phyloP scores from a whole-genome alignment of 305 asterid species.

The Fraxinus platypoda region DNA sequence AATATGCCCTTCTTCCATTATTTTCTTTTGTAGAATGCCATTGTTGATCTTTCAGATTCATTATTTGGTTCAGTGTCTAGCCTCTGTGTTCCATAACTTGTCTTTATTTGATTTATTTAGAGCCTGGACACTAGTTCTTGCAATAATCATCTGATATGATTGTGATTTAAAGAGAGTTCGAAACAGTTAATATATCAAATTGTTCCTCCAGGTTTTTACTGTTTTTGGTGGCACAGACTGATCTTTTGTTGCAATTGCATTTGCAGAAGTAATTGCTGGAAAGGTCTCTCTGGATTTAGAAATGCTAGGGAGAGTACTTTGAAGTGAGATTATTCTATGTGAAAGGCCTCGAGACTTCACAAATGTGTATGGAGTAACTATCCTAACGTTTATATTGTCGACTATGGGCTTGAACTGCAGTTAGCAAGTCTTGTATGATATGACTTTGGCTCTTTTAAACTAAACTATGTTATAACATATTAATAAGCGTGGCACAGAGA shows the following conservation, averaged over 20 bases:
- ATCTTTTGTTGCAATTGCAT: not conserved
- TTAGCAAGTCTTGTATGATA: not conserved
- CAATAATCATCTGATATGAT: not conserved
- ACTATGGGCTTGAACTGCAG: not conserved
- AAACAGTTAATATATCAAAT: not conserved
- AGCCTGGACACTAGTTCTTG: not conserved
- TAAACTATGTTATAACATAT: not conserved
- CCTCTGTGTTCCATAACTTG: not conserved
- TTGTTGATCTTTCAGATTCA: not conserved
- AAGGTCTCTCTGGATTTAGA: not conserved
- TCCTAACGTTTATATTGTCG: not conserved
- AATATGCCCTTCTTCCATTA: not conserved
- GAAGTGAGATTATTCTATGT: not conserved
- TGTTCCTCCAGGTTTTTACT: not conserved
- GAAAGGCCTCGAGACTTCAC: not conserved
- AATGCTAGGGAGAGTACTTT: not conserved
- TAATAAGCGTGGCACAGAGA: not conserved
- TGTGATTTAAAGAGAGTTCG: not conserved
- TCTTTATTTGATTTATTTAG: not conserved
- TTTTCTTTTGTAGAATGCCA: not conserved
- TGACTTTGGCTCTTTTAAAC: constrained; percentile 1
- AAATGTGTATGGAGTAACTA: not conserved
- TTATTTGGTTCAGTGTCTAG: not conserved
- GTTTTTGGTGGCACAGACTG: not conserved
- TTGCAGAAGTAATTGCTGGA: constrained; percentile 21